Conservation (phyloP, 148 eudicot genomes). For the Rhododendron molle region DNA sequence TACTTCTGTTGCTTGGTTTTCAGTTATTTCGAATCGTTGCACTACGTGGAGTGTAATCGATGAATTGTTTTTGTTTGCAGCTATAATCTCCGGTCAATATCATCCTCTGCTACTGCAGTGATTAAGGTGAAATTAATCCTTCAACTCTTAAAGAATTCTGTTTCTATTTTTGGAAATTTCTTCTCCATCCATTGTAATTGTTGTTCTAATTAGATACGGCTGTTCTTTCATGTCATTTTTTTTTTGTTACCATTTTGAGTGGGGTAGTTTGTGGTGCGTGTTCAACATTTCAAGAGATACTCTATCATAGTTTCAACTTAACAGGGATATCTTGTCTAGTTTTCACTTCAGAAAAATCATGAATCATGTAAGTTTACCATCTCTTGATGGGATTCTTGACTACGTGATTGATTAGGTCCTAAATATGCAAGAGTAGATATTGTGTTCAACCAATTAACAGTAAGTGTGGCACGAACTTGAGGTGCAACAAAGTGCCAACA, state of each 20-base stretch:
- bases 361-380: background rate
- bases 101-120: constrained; percentile 92
- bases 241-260: background rate
- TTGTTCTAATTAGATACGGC: background rate
- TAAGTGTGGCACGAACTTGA: background rate
- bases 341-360: background rate
- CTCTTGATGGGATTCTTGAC: constrained; percentile 8
- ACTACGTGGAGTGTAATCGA: background rate
- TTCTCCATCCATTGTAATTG: background rate
- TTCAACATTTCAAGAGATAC: background rate
- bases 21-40: constrained; percentile 1
- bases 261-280: background rate
- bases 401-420: background rate
- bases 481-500: background rate
- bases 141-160: background rate
- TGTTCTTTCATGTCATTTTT: background rate
- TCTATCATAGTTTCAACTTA: background rate
- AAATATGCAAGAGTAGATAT: background rate
- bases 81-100: constrained; percentile 95
- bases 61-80: constrained; percentile 34
- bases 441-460: background rate
- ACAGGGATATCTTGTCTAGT: background rate
- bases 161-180: background rate
- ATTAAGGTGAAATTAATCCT: constrained; percentile 53
- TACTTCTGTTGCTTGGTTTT: constrained; percentile 8